These are phyloP conservation scores for Diversispora epigaea DNA, from an alignment of 192 early-diverging fungal genomes.

Conservation along the genomic window DNA sequence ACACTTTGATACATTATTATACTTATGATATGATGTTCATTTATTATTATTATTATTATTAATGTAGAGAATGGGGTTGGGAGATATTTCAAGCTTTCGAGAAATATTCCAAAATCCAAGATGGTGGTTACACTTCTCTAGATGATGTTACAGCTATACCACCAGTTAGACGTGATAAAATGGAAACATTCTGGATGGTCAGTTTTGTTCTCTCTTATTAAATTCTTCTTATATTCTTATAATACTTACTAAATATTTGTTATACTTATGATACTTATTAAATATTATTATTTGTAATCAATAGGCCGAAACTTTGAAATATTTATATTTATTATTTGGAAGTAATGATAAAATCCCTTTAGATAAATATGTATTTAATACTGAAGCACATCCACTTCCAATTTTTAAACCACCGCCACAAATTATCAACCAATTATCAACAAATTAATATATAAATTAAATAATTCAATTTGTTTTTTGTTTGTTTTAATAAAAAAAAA, in stretches of 20 bases:
- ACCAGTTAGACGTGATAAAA: slow-evolving; percentile 59
- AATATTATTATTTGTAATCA: neutral
- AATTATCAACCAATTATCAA: neutral
- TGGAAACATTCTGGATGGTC: slow-evolving; percentile 80
- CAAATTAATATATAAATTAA: too few species aligned
- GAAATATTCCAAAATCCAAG: slow-evolving; percentile 65
- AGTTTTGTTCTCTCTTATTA: neutral
- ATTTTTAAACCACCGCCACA: slow-evolving; percentile 49
- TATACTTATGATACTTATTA: neutral
- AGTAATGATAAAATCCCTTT: slow-evolving; percentile 60
- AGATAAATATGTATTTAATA: slow-evolving; percentile 89
- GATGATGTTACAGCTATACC: slow-evolving; percentile 57
- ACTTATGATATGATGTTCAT: too few species aligned
- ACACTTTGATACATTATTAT: neutral
- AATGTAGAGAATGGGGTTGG: slow-evolving; percentile 74
- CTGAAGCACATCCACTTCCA: slow-evolving; percentile 89
- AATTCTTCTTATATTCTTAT: neutral
- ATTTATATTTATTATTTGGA: slow-evolving; percentile 86
- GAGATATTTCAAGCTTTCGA: slow-evolving; percentile 85
- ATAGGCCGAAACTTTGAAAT: slow-evolving; percentile 93
- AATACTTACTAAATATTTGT: neutral
- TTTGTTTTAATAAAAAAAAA: too few species aligned
- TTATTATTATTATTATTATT: too few species aligned
- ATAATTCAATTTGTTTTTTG: too few species aligned
- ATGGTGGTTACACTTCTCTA: slow-evolving; percentile 61